These are phyloP conservation scores for Penicillium macrosclerotiorum DNA, from an alignment of 495 filamentous ascomycete species.

Conservation along the genomic window DNA sequence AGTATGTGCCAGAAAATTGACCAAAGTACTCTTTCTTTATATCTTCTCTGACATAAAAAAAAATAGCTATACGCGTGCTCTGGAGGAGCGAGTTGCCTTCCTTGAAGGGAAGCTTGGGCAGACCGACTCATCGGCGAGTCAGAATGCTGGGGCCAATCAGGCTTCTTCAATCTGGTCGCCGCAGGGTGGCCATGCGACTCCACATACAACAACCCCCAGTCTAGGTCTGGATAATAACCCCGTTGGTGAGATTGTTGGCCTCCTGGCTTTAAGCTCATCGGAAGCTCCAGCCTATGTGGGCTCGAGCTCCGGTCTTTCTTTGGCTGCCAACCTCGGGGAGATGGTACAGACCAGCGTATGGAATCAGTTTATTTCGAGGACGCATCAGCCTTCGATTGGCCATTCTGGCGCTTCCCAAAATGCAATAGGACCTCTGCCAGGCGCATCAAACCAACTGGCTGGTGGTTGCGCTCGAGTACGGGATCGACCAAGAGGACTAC, in stretches of 20 bases:
- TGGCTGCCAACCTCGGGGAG: constrained; percentile 50
- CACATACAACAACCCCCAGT: constrained; percentile 21
- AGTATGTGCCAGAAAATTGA: constrained; percentile 26
- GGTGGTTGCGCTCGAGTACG: constrained; percentile 8
- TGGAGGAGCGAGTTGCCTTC: constrained; percentile 48
- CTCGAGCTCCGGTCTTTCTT: constrained; percentile 49
- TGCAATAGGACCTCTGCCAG: not conserved
- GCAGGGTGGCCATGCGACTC: constrained; percentile 21
- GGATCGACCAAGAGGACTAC: constrained; percentile 29
- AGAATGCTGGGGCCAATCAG: constrained; percentile 15
- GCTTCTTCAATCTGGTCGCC: constrained; percentile 25
- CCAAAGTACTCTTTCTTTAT: not conserved
- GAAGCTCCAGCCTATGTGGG: constrained; percentile 54
- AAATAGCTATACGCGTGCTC: constrained; percentile 43
- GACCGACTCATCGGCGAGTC: constrained; percentile 15
- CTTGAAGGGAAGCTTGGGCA: constrained; percentile 40
- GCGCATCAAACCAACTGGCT: constrained; percentile 8
- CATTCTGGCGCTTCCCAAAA: constrained; percentile 1
- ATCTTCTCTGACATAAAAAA: no score
- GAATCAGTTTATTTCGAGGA: constrained; percentile 47
- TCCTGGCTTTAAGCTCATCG: constrained; percentile 46
- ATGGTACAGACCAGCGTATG: constrained; percentile 55
- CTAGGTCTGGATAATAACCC: constrained; percentile 38
- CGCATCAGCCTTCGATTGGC: constrained; percentile 23
- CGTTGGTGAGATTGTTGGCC: constrained; percentile 51